Evolutionary conservation across 129 eudicot genomes (phyloP), one percentile per base, ranked within the genome.

Genomic region (Scalesia atractyloides): DNA sequence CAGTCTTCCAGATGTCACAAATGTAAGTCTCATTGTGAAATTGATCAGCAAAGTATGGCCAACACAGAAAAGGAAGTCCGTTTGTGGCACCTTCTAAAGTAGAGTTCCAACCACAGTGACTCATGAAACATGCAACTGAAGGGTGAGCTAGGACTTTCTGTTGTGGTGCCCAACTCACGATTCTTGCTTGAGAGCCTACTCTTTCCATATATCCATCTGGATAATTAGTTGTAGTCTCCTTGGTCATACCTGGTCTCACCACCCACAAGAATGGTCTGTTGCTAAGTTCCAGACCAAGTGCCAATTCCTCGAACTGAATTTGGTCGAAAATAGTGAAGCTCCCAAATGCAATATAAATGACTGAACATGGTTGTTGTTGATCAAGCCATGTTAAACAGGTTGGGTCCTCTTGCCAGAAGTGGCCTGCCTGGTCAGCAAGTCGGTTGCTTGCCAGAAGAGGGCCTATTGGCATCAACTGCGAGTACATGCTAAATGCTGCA

Each of bases 91-190:
- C 85, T 64, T 86, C 96, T 12, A 80, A 18, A 20, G 87, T 84
- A 13, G 96, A 89, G 63, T 88, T 83, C 91, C 91, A 86, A n/a
- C 96, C 89, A 59, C 87, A 86, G 43, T 88, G 91, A 46, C 82
- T 86, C 41, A 86, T 2, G 48, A 89, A 89, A 36, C 89, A 84
- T 22, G 86, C 89, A 3, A 89, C 66, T 1, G 91, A 84, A 56
- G 87, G 87, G 66, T 89, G 96, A 1, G 68, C 50, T 0, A 89
- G 24, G 17, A 86, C 85, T 61, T 70, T 58, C 54, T 81, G 82
- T 71, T 88, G 96, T 0, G 91, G 90, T 30, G 89, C 86, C 96
- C 96, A 89, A 16, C 76, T 60, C 51, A 83, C 85, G 15, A 84
- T 53, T 53, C 64, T 66, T 64, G 84, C 89, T 19, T 83, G 82